Base-by-base conservation (phyloP, 176 grass and related monocot species). In the Dactylis glomerata region DNA sequence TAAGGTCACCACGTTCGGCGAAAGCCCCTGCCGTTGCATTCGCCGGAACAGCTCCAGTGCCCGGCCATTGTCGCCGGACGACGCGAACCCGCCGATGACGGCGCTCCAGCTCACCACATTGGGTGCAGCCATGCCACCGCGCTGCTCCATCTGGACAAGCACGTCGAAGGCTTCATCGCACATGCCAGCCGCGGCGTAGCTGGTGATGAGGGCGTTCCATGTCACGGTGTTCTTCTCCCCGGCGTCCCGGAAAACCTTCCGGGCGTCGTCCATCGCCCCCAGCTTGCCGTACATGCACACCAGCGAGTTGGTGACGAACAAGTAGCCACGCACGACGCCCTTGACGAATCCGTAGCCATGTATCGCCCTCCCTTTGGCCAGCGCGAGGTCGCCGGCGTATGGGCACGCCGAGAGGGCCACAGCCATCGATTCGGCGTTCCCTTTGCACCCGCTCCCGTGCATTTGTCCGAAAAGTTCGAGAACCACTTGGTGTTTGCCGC, bases 201-300 rank as follows among this genome's bases (percentile, higher is more conserved):
- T 86, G 4, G 82, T 86, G 74, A 92, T 86, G 63, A 94, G 84
- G 3, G 90, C 31, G 56, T 94, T 94, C 87, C 87, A 92, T 54
- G 87, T 84, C 50, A 94, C 90, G 1, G 77, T 55, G 54, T 90
- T 87, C 46, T 46, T 92, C 45, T 40, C 40, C 7, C 34, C 3
- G 0, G 85, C 68, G 8, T 78, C 55, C 20, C 2, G 0, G 70
- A 92, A 95, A 24, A 88, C 13, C 79, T 41, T 73, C 75, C 27
- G 23, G 0, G 93, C 87, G 2, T 78, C 90, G 10, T 78, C 85
- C 73, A 84, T 86, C 26, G 59, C 22, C 11, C 87, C 47, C 3
- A 92, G 79, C 76, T 95, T 95, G 17, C 90, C 90, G 6, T 95
- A 95, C 93, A 92, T 84, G 83, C 93, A 95, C 15, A 92, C 72